These are phyloP conservation scores for Cenococcum geophilum DNA, from an alignment of 495 filamentous ascomycete species.

Conservation along the genomic window DNA sequence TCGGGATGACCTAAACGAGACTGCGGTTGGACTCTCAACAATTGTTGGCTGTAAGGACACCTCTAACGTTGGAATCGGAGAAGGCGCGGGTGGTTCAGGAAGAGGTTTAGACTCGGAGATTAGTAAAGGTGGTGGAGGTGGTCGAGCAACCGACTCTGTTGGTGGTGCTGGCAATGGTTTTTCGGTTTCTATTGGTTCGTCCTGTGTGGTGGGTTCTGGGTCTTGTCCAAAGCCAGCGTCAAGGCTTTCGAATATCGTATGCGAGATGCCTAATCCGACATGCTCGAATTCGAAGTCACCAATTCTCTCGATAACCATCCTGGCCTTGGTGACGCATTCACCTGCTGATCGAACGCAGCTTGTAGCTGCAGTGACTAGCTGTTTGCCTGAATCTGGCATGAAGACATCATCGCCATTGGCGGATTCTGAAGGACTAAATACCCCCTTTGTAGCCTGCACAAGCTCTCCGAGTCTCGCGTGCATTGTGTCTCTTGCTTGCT, in stretches of 20 bases:
- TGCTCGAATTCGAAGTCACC: conserved; percentile 86
- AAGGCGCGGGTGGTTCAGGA: conserved; percentile 29
- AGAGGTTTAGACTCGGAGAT: conserved; percentile 34
- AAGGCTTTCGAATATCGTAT: conserved; percentile 31
- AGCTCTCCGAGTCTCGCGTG: conserved; percentile 71
- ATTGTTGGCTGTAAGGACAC: conserved; percentile 17
- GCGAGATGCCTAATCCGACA: conserved; percentile 31
- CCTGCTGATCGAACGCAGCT: conserved; percentile 84
- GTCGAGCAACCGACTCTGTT: conserved; percentile 12
- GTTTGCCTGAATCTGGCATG: conserved; percentile 71
- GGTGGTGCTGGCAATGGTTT: conserved; percentile 33
- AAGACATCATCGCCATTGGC: conserved; percentile 67
- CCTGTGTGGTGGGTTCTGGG: background rate
- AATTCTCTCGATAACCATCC: conserved; percentile 77
- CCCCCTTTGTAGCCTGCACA: conserved; percentile 69
- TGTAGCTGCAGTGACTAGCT: conserved; percentile 74
- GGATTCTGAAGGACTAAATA: conserved; percentile 56
- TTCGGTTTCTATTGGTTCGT: conserved; percentile 18
- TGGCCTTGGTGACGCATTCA: conserved; percentile 82
- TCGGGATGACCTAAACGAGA: conserved; percentile 31
- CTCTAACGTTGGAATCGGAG: conserved; percentile 15
- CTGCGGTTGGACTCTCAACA: conserved; percentile 29
- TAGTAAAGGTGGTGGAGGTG: conserved; percentile 25
- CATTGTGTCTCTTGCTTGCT: conserved; percentile 69
- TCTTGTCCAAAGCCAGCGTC: conserved; percentile 9